Percentiles rank a stretch among this genome's conserved stretches.
Conservation (phyloP, 1,284 basidiomycete species). For the Puccinia polysora region DNA sequence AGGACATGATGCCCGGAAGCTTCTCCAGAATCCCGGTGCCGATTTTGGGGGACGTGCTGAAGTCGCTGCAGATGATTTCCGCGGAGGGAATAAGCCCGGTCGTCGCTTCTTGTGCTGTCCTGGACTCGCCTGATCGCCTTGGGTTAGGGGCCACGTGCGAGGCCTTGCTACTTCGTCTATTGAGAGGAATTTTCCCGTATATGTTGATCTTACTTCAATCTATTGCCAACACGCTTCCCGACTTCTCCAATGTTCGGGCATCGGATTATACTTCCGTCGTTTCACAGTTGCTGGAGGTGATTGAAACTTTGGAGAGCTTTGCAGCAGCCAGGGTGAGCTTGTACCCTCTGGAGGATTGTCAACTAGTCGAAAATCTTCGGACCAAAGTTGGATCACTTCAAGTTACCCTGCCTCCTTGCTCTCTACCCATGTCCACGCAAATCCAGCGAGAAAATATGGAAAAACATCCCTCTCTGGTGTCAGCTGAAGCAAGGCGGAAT, state of each 20-base stretch:
- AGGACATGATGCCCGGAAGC: not conserved
- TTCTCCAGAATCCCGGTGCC: not conserved
- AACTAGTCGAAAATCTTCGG: not conserved
- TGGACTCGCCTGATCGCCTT: too few relatives aligned
- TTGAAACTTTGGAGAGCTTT: not conserved
- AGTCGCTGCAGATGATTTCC: not conserved
- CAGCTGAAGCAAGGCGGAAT: not conserved
- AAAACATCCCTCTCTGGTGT: not conserved
- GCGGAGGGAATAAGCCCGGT: too few relatives aligned
- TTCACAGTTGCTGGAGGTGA: not conserved
- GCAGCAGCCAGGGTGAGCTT: not conserved
- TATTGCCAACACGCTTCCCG: not conserved
- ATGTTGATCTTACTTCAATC: not conserved
- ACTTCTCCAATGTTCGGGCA: too few relatives aligned
- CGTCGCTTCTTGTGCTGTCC: not conserved
- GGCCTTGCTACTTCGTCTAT: not conserved
- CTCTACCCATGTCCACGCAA: not conserved
- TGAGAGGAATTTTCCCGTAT: conserved; percentile 15
- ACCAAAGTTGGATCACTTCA: not conserved
- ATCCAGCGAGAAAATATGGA: not conserved
- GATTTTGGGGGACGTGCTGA: not conserved
- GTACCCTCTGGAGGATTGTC: not conserved
- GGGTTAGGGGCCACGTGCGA: not conserved
- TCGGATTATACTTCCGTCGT: not conserved
- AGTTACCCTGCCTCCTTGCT: too few relatives aligned